Percentiles rank a stretch among this genome's conserved stretches.
Conservation (phyloP, 352 stramenopile genomes). For the Salisapilia sapeloensis region DNA sequence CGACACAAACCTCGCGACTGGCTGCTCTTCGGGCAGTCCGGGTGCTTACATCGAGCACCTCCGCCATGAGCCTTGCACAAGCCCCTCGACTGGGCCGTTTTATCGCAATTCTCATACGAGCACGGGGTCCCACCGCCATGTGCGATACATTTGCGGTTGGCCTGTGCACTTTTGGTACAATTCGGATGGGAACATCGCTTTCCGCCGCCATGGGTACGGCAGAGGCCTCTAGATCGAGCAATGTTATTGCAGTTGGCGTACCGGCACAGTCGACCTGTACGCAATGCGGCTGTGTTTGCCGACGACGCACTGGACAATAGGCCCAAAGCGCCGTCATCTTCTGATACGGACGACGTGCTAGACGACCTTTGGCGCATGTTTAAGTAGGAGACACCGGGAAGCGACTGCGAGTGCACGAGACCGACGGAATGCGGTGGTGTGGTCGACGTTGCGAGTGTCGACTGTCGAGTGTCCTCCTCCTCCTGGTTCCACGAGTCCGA, state of each 20-base stretch:
- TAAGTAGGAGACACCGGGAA: constrained; percentile 42
- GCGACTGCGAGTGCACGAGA: constrained; percentile 49
- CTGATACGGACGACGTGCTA: constrained; percentile 39
- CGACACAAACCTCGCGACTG: constrained; percentile 71
- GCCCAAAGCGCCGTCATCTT: constrained; percentile 12
- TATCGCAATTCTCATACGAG: constrained; percentile 74
- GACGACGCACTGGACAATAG: constrained; percentile 5
- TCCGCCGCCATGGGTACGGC: constrained; percentile 53
- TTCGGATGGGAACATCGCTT: constrained; percentile 69
- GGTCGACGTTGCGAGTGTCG: constrained; percentile 4
- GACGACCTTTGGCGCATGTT: constrained; percentile 45
- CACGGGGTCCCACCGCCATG: constrained; percentile 72
- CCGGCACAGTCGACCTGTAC: constrained; percentile 57
- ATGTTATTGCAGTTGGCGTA: constrained; percentile 79
- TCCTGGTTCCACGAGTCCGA: constrained; percentile 1
- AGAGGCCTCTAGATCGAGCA: constrained; percentile 54
- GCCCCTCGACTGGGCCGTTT: constrained; percentile 70
- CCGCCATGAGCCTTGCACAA: constrained; percentile 75
- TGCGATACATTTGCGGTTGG: constrained; percentile 78
- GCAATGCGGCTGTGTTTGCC: constrained; percentile 4
- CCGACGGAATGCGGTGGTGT: constrained; percentile 7
- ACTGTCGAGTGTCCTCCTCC: constrained; percentile 1
- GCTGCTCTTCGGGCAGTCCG: constrained; percentile 72
- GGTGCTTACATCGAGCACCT: constrained; percentile 67
- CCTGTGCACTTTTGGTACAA: constrained; percentile 79